Evolutionary conservation across 2,329 filamentous ascomycete genomes (phyloP).

Genomic region (Pseudovirgaria hyperparasitica): DNA sequence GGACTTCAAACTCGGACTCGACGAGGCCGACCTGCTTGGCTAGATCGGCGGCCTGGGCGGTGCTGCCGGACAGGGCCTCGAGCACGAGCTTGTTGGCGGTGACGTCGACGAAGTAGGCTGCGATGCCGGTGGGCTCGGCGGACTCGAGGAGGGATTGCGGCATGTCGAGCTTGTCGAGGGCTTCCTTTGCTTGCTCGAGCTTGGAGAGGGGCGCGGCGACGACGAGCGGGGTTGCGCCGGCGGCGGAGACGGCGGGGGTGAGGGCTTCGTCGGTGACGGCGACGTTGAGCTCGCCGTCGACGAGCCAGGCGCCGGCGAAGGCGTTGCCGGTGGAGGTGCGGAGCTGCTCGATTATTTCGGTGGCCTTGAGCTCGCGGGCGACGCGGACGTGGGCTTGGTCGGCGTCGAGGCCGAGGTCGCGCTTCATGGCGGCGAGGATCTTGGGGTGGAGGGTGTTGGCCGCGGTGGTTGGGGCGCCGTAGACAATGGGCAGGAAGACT

Average conservation of each 20-base stretch:
- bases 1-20: conserved; percentile 25
- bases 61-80: conserved; percentile 24
- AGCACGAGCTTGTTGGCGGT: conserved; percentile 29
- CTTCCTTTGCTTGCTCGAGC: conserved; percentile 29
- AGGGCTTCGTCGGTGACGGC: conserved; percentile 26
- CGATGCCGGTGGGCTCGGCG: conserved; percentile 18
- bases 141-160: conserved; percentile 18
- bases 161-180: conserved; percentile 31
- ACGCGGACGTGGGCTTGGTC: conserved; percentile 27
- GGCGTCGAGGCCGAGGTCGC: conserved; percentile 28
- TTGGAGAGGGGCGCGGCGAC: conserved; percentile 23
- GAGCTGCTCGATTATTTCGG: conserved; percentile 26
- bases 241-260: conserved; percentile 21
- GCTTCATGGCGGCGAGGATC: conserved; percentile 32
- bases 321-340: conserved; percentile 17
- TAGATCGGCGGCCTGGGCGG: conserved; percentile 21
- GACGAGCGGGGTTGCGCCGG: conserved; percentile 23
- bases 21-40: conserved; percentile 25
- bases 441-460: conserved; percentile 26
- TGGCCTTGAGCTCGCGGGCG: conserved; percentile 23
- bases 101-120: conserved; percentile 28
- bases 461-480: conserved; percentile 25
- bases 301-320: conserved; percentile 29
- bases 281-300: conserved; percentile 25
- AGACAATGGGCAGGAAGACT: conserved; percentile 26